Percentiles rank a stretch among this genome's conserved stretches.
These are phyloP conservation scores for Ophiocytium majus DNA, from an alignment of 352 stramenopile genomes.

Conservation along the genomic window DNA sequence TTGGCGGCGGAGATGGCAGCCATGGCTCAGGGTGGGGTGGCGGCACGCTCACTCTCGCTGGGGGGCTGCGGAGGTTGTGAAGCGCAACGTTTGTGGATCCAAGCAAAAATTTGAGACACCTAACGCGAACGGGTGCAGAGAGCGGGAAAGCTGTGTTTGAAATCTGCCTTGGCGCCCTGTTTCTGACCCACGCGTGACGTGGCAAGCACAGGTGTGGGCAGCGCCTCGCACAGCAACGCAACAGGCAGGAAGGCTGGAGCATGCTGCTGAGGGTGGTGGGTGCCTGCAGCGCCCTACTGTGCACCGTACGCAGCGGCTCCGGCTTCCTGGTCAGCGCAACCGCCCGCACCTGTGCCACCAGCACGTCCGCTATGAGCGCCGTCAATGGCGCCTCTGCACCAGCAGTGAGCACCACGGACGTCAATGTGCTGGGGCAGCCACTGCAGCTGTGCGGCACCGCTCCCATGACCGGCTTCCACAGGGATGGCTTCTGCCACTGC, in stretches of 20 bases:
- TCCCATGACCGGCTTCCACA: slow-evolving; percentile 56
- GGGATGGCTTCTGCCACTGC: slow-evolving; percentile 57
- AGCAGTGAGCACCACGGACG: neutral
- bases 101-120: no score
- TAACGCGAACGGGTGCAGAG: no score
- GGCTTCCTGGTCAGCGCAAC: neutral
- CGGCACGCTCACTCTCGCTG: neutral
- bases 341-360: neutral
- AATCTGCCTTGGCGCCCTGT: no score
- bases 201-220: neutral
- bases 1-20: neutral
- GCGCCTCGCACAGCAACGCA: neutral
- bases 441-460: slow-evolving; percentile 35
- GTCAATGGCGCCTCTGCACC: no score
- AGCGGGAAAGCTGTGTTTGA: no score
- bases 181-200: no score
- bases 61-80: neutral
- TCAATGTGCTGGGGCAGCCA: slow-evolving; percentile 44
- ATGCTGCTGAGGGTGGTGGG: neutral
- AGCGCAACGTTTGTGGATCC: neutral
- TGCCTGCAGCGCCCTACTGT: neutral
- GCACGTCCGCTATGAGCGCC: neutral
- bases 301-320: neutral
- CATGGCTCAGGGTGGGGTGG: no score
- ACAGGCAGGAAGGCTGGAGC: no score